phyloP scores from a whole-genome alignment of 2,329 filamentous ascomycete genomes.

The Myriosclerotinia scirpicola region DNA sequence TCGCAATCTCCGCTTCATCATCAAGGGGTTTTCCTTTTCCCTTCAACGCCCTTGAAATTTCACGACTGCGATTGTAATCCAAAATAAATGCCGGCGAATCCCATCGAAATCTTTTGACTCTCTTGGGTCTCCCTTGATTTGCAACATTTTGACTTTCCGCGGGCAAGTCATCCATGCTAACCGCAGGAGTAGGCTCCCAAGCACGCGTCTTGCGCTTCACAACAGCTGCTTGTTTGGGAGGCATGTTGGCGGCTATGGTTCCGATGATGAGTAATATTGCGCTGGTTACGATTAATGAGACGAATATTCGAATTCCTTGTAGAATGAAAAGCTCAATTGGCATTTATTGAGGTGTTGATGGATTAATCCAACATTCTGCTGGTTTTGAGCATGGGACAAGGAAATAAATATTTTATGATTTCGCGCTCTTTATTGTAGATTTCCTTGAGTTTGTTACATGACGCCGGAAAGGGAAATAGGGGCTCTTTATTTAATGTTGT shows the following conservation, averaged over 20 bases:
- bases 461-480: conserved; percentile 13
- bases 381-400: background rate
- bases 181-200: background rate
- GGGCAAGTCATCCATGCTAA: background rate
- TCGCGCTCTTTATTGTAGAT: background rate
- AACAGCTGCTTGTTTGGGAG: background rate
- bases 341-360: background rate
- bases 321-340: background rate
- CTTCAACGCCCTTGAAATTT: background rate
- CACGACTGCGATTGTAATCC: conserved; percentile 3
- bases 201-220: conserved; percentile 1
- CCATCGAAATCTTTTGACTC: background rate
- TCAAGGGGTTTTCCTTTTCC: background rate
- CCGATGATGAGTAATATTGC: background rate
- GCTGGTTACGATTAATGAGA: background rate
- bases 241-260: background rate
- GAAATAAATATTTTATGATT: background rate
- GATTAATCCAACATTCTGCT: background rate
- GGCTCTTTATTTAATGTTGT: background rate
- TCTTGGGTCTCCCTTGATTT: conserved; percentile 6
- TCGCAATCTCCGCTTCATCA: background rate
- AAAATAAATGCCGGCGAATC: background rate
- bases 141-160: too few relatives aligned
- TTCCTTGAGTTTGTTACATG: background rate
- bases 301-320: too few relatives aligned